A percentile compares a stretch with the other conserved stretches of the same genome.
Evolutionary conservation across 352 stramenopile genomes (phyloP).

Genomic region (Globisporangium irregulare): DNA sequence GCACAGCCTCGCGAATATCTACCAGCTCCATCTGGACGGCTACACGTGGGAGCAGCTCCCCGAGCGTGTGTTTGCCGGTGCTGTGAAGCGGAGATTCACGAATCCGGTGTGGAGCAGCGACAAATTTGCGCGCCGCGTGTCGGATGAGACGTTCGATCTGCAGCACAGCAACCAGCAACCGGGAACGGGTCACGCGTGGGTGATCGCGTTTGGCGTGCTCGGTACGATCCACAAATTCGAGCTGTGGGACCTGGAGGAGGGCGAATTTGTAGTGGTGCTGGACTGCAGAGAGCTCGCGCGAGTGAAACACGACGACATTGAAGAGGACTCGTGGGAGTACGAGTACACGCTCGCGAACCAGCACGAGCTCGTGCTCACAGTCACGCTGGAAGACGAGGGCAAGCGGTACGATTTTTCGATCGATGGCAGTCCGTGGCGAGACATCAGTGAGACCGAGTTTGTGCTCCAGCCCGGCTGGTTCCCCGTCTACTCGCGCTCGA

Average conservation of each 20-base stretch:
- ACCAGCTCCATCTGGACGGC: slow-evolving; percentile 67
- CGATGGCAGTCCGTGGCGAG: slow-evolving; percentile 63
- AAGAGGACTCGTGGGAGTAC: slow-evolving; percentile 67
- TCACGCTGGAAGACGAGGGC: slow-evolving; percentile 59
- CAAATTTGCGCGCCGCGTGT: slow-evolving; percentile 72
- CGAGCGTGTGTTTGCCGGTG: slow-evolving; percentile 41
- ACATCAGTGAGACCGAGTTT: slow-evolving; percentile 81
- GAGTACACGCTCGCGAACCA: slow-evolving; percentile 70
- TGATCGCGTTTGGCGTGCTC: slow-evolving; percentile 79
- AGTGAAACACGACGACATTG: slow-evolving; percentile 64
- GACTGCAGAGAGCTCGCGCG: slow-evolving; percentile 59
- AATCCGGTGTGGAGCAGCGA: slow-evolving; percentile 74
- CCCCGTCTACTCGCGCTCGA: slow-evolving; percentile 74
- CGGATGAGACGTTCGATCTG: slow-evolving; percentile 42
- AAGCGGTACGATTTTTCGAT: slow-evolving; percentile 80
- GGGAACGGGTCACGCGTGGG: slow-evolving; percentile 60
- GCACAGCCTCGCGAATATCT: slow-evolving; percentile 62
- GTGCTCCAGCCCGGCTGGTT: slow-evolving; percentile 76
- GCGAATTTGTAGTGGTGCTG: slow-evolving; percentile 78
- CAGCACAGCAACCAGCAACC: slow-evolving; percentile 38
- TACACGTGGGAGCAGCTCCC: slow-evolving; percentile 62
- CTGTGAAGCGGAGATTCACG: slow-evolving; percentile 23
- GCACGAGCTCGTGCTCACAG: slow-evolving; percentile 60
- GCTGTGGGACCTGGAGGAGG: slow-evolving; percentile 58
- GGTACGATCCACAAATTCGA: slow-evolving; percentile 78